These are phyloP conservation scores for Ilyonectria sp. DNA, from an alignment of 2,329 filamentous ascomycete species.

Conservation along the genomic window DNA sequence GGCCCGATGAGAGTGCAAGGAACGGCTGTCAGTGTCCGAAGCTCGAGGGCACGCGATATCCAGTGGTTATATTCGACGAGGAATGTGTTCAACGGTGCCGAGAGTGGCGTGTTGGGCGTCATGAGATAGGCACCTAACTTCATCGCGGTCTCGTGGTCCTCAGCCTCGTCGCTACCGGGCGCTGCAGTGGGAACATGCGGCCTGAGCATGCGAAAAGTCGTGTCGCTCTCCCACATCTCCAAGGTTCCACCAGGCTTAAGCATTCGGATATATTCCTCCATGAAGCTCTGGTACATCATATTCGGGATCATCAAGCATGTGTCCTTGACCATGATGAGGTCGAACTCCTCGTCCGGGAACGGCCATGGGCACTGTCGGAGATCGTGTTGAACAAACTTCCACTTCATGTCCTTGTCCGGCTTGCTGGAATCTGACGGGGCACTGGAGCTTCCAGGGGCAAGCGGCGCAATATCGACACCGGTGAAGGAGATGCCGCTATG, in stretches of 20 bases:
- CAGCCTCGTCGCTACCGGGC: constrained; percentile 55
- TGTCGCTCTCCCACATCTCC: constrained; percentile 93
- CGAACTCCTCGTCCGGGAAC: constrained; percentile 84
- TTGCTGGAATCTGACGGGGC: constrained; percentile 59
- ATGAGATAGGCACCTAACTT: constrained; percentile 86
- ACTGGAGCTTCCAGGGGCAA: constrained; percentile 65
- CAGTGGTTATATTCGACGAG: constrained; percentile 88
- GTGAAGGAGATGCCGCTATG: constrained; percentile 82
- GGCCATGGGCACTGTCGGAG: constrained; percentile 82
- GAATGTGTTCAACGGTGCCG: constrained; percentile 84
- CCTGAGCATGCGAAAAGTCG: constrained; percentile 85
- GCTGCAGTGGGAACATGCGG: constrained; percentile 77
- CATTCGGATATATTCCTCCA: constrained; percentile 83
- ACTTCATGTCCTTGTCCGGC: constrained; percentile 81
- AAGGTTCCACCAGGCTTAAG: constrained; percentile 83
- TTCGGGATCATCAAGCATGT: constrained; percentile 77
- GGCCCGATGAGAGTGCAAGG: constrained; percentile 85
- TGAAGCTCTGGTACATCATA: constrained; percentile 67
- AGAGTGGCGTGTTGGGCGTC: constrained; percentile 86
- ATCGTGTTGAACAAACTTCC: constrained; percentile 92
- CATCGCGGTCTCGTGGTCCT: constrained; percentile 76
- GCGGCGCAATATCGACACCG: constrained; percentile 84
- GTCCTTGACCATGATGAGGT: constrained; percentile 92
- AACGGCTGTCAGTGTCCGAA: constrained; percentile 77
- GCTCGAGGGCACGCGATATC: constrained; percentile 82